These are phyloP conservation scores for Anacardium occidentale DNA, from an alignment of 345 rosid genomes.

Conservation along the genomic window DNA sequence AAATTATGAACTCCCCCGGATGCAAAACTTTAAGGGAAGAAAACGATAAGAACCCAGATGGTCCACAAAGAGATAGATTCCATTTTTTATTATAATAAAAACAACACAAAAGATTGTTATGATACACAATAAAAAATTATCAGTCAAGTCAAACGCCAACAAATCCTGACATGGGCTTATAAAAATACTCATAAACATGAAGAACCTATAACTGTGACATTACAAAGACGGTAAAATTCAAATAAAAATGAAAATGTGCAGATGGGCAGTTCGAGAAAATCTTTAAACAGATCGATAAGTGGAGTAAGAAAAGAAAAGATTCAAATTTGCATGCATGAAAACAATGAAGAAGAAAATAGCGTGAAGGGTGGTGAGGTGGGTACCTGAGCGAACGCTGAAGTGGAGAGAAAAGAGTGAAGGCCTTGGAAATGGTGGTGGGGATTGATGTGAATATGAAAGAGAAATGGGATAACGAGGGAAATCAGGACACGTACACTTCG, in stretches of 20 bases:
- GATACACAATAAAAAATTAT: neutral
- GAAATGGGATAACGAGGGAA: neutral
- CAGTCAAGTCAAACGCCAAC: neutral
- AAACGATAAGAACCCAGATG: neutral
- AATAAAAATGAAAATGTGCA: neutral
- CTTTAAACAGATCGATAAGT: neutral
- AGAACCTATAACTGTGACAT: too few species aligned
- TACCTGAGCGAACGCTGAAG: neutral
- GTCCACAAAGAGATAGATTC: neutral
- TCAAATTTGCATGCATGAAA: neutral
- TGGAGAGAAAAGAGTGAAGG: neutral
- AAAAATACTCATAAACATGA: neutral
- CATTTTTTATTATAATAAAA: neutral
- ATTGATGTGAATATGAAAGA: neutral
- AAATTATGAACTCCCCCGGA: conserved; percentile 1
- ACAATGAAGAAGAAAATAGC: neutral
- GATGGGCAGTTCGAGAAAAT: neutral
- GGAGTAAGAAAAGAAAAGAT: neutral
- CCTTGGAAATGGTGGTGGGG: too few species aligned
- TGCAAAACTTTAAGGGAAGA: neutral
- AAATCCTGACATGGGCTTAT: neutral
- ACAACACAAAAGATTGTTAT: neutral
- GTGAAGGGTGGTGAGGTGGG: neutral
- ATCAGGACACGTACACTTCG: neutral
- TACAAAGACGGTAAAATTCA: neutral